Conservation (phyloP, 176 grass and related monocot species). For the Guadua angustifolia region DNA sequence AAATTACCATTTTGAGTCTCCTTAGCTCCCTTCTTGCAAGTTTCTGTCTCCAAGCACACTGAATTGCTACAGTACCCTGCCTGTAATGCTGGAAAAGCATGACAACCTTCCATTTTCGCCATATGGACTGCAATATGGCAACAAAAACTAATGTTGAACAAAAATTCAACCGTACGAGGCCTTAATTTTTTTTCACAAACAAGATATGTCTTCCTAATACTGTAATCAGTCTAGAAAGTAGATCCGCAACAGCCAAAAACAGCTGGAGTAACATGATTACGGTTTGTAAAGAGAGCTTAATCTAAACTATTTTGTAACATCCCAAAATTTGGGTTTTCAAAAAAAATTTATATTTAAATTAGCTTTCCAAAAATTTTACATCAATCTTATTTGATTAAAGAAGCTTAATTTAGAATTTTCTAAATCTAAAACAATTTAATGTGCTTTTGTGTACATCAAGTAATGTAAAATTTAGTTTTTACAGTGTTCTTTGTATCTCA, state of each 20-base stretch:
- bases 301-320: constrained; percentile 17
- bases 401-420: no score
- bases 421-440: no score
- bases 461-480: no score
- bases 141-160: constrained; percentile 21
- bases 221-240: background rate
- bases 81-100: constrained; percentile 63
- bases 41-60: constrained; percentile 89
- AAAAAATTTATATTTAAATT: no score
- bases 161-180: constrained; percentile 1
- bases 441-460: no score
- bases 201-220: constrained; percentile 15
- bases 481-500: no score
- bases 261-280: background rate
- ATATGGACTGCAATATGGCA: constrained; percentile 56
- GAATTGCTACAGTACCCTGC: constrained; percentile 61
- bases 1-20: constrained; percentile 78
- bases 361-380: no score
- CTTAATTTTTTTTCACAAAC: constrained; percentile 22
- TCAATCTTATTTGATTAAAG: no score
- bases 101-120: constrained; percentile 70
- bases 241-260: background rate
- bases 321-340: no score
- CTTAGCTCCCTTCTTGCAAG: constrained; percentile 85
- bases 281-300: constrained; percentile 14